Evolutionary conservation across 495 filamentous ascomycete species (phyloP), one percentile per base, ranked within the genome.

Genomic region (Penicillium nucicola): DNA sequence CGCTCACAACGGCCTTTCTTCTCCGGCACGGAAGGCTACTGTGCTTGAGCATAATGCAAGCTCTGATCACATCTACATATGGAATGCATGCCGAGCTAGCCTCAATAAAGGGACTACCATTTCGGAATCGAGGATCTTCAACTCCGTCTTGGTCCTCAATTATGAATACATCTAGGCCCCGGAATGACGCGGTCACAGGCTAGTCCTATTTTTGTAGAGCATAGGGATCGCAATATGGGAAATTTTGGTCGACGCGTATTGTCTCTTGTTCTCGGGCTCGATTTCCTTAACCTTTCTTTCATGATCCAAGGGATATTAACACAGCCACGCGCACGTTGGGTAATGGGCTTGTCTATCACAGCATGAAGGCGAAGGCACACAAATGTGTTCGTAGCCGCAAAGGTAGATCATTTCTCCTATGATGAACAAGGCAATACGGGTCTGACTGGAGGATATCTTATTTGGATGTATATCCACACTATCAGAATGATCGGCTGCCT

Each of bases 211-310:
- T 14, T 32, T 31, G 12, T 40, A 22, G 28, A 22, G 14, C 25
- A 40, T 23, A 36, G 30, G 46, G 37, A 48, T 48, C 46, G 36
- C 15, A 48, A 25, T 48, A 15, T 48, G 22, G 23, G 37, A 5
- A 7, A 10, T 15, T 35, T 48, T 32, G 45, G 35, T 35, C 8
- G n/a, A 19, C 19, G 14, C 33, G 9, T 46, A 12, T 15, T 5
- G 7, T 25, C 20, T 18, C 7, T 5, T 37, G 20, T 9, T 35
- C 25, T 14, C 3, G 13, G 11, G 8, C 25, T 19, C 9, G 14
- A 3, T 15, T 6, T 20, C 18, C 37, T 10, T 7, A 28, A 32
- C 1, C 11, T 40, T 41, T 12, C 13, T n/a, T 17, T 10, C 11
- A 15, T 15, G 36, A 23, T 20, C 22, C 46, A 41, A 48, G 46